Conservation (phyloP, 2,329 filamentous ascomycete genomes). For the Calonectria crousiana region DNA sequence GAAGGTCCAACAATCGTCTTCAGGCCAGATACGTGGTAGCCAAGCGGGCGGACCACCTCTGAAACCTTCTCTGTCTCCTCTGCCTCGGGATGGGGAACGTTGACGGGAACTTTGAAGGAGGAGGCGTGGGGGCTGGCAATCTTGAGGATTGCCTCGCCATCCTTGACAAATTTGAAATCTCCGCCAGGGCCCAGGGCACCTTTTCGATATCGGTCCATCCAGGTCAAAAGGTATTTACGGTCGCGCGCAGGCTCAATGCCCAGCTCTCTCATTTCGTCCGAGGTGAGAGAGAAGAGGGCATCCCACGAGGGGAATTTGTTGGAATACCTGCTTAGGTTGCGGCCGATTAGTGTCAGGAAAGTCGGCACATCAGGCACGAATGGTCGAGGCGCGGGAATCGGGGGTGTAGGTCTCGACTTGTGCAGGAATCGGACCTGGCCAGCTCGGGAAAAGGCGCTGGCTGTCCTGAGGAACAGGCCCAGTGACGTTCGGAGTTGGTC, state of each 20-base stretch:
- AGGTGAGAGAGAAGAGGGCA: constrained; percentile 85
- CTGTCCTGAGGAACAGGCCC: constrained; percentile 47
- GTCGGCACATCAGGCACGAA: constrained; percentile 88
- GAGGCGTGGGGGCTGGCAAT: constrained; percentile 56
- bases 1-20: constrained; percentile 81
- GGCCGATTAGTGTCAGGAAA: constrained; percentile 92
- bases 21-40: constrained; percentile 75
- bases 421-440: constrained; percentile 59
- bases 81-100: constrained; percentile 62
- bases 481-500: constrained; percentile 48
- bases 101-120: constrained; percentile 62
- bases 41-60: constrained; percentile 48
- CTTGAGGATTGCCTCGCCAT: constrained; percentile 65
- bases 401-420: constrained; percentile 53
- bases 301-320: constrained; percentile 93
- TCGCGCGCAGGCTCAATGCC: constrained; percentile 88
- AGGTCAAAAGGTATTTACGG: constrained; percentile 86
- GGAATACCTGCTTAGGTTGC: constrained; percentile 83
- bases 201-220: constrained; percentile 86
- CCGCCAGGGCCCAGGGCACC: constrained; percentile 86
- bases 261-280: constrained; percentile 81
- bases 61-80: constrained; percentile 40
- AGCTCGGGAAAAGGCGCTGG: constrained; percentile 46
- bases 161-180: constrained; percentile 78
- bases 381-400: constrained; percentile 78